Conservation (phyloP, 2,329 filamentous ascomycete species). For the Tetracladium maxilliforme region DNA sequence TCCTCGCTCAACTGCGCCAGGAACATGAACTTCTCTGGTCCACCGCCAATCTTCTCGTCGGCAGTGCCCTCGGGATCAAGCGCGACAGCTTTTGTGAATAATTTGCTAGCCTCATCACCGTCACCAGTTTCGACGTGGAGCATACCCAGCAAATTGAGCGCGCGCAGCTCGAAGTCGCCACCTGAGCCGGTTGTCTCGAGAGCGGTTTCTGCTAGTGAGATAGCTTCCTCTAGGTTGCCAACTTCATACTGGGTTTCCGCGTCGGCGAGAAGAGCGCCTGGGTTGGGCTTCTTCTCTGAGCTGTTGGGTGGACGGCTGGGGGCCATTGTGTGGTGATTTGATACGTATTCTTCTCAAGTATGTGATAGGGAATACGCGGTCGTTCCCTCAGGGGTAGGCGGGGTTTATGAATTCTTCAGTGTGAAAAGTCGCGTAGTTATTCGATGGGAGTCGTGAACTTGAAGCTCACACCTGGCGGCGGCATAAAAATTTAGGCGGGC, state of each 20-base stretch:
- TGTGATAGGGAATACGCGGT: too few relatives aligned
- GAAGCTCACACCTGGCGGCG: too few relatives aligned
- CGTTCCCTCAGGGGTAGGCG: too few relatives aligned
- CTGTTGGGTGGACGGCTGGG: too few relatives aligned
- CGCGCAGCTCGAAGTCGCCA: slow-evolving; percentile 12
- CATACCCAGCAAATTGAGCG: slow-evolving; percentile 16
- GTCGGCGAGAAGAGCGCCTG: background rate
- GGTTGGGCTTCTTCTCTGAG: too few relatives aligned
- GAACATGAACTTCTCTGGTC: slow-evolving; percentile 89
- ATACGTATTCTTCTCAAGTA: too few relatives aligned
- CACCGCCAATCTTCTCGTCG: slow-evolving; percentile 60
- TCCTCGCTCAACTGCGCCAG: slow-evolving; percentile 76
- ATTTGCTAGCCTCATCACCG: slow-evolving; percentile 54
- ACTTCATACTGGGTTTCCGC: background rate
- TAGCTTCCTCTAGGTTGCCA: slow-evolving; percentile 10
- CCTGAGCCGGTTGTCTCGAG: slow-evolving; percentile 9
- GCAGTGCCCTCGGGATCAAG: slow-evolving; percentile 63
- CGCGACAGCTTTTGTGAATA: slow-evolving; percentile 58
- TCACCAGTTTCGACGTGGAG: slow-evolving; percentile 37
- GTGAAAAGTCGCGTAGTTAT: too few relatives aligned
- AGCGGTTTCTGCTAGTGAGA: slow-evolving; percentile 12
- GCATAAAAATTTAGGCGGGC: too few relatives aligned
- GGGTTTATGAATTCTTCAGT: too few relatives aligned
- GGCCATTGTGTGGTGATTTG: too few relatives aligned
- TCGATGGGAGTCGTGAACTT: too few relatives aligned